Evolutionary conservation across 129 eudicot genomes (phyloP).

Genomic region (Artemisia annua): DNA sequence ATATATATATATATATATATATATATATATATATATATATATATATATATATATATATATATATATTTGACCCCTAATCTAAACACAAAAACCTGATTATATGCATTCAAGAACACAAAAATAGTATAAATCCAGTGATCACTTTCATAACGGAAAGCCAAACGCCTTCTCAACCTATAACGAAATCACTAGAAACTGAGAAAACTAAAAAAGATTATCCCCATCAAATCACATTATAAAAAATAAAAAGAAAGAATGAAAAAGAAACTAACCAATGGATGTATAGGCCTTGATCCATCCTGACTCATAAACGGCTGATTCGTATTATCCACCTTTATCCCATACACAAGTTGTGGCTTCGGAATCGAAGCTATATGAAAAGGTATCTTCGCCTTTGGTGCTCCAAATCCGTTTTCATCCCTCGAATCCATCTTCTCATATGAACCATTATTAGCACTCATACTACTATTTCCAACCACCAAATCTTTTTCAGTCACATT

Average conservation of each 20-base stretch:
- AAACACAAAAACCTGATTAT: too few relatives aligned
- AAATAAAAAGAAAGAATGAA: too few relatives aligned
- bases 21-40: too few relatives aligned
- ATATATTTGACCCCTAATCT: too few relatives aligned
- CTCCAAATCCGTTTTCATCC: constrained; percentile 34
- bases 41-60: too few relatives aligned
- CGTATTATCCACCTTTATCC: constrained; percentile 64
- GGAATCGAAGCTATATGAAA: constrained; percentile 69
- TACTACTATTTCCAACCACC: background rate
- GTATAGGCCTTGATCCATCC: constrained; percentile 75
- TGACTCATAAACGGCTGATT: constrained; percentile 75
- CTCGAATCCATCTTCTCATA: constrained; percentile 58
- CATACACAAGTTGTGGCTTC: constrained; percentile 83
- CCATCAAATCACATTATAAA: background rate
- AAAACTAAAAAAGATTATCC: background rate
- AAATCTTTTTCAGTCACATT: constrained; percentile 21
- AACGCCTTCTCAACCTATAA: too few relatives aligned
- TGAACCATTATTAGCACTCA: background rate
- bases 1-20: too few relatives aligned
- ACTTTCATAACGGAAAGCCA: too few relatives aligned
- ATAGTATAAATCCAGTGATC: too few relatives aligned
- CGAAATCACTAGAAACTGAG: background rate
- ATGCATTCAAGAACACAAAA: too few relatives aligned
- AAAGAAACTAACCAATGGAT: constrained; percentile 66
- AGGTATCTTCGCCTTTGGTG: constrained; percentile 58